phyloP scores from a whole-genome alignment of 2,329 filamentous ascomycete species.

The Xylariaceae sp. region DNA sequence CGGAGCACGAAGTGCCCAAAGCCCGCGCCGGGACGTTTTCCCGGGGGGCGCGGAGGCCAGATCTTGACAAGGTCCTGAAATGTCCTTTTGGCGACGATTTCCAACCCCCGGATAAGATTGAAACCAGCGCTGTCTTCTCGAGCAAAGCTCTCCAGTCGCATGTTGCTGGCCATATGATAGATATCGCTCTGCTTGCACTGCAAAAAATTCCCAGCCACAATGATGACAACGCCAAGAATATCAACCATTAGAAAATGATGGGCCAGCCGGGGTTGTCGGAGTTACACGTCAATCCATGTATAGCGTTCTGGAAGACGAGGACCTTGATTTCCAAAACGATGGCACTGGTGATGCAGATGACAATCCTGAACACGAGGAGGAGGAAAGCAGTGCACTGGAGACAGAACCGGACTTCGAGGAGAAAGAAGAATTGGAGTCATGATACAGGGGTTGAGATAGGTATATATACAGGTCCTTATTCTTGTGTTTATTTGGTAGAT shows the following conservation, averaged over 20 bases:
- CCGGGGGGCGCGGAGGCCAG: constrained; percentile 3
- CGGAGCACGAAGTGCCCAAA: constrained; percentile 5
- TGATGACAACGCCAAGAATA: neutral
- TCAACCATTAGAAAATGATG: constrained; percentile 7
- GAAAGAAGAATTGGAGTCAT: neutral
- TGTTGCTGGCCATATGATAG: constrained; percentile 9
- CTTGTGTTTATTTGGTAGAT: too few relatives aligned
- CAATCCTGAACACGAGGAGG: neutral
- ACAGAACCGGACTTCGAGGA: neutral
- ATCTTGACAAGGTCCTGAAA: neutral
- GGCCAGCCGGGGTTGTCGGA: constrained; percentile 1
- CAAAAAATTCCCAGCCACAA: constrained; percentile 5
- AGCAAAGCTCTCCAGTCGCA: constrained; percentile 9
- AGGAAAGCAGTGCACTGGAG: neutral
- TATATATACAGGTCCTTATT: too few relatives aligned
- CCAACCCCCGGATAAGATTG: neutral
- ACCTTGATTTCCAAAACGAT: constrained; percentile 5
- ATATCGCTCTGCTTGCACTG: constrained; percentile 8
- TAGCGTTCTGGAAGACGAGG: constrained; percentile 5
- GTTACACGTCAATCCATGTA: constrained; percentile 7
- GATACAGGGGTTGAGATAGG: too few relatives aligned
- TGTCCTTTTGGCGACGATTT: constrained; percentile 16
- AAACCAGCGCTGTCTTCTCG: neutral
- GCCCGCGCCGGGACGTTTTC: neutral
- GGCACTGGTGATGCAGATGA: neutral